These are phyloP conservation scores for Scheffersomyces amazonensis DNA, from an alignment of 805 yeast species.

Conservation along the genomic window DNA sequence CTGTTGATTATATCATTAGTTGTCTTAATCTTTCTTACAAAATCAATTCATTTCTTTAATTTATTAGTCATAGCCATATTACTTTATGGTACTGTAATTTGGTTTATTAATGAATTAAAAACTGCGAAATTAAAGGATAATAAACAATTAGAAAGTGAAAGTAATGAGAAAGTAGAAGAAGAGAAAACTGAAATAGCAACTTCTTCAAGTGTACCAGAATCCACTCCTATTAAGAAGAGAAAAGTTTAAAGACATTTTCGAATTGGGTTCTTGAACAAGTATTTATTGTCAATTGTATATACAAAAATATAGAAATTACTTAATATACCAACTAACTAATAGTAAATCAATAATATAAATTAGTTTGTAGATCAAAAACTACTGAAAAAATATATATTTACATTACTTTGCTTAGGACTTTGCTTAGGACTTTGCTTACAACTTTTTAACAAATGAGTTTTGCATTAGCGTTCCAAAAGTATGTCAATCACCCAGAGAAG, in stretches of 20 bases:
- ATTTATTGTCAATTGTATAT: too few species aligned
- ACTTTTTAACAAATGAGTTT: slow-evolving; percentile 48
- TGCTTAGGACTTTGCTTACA: too few species aligned
- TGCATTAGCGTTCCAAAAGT: slow-evolving; percentile 45
- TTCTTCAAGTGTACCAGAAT: slow-evolving; percentile 1
- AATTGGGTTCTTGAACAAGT: too few species aligned
- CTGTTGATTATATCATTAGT: slow-evolving; percentile 57
- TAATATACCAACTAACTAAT: too few species aligned
- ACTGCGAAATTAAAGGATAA: slow-evolving; percentile 44
- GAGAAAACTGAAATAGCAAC: slow-evolving; percentile 1
- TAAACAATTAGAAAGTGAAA: slow-evolving; percentile 34
- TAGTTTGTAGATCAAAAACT: too few species aligned
- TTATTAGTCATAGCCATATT: slow-evolving; percentile 54
- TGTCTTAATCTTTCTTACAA: slow-evolving; percentile 56
- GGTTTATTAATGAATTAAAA: slow-evolving; percentile 79
- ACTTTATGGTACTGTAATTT: slow-evolving; percentile 77
- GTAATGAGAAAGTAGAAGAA: slow-evolving; percentile 8
- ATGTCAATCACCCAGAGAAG: slow-evolving; percentile 46
- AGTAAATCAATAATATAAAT: too few species aligned
- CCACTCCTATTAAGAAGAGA: slow-evolving; percentile 13
- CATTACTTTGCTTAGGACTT: too few species aligned
- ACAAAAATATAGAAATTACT: too few species aligned
- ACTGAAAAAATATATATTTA: too few species aligned
- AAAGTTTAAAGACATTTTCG: too few species aligned
- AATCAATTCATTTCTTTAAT: slow-evolving; percentile 65